A percentile compares a stretch with the other conserved stretches of the same genome.
Conservation (phyloP, 2,329 filamentous ascomycete species). For the Sclerotinia minor region DNA sequence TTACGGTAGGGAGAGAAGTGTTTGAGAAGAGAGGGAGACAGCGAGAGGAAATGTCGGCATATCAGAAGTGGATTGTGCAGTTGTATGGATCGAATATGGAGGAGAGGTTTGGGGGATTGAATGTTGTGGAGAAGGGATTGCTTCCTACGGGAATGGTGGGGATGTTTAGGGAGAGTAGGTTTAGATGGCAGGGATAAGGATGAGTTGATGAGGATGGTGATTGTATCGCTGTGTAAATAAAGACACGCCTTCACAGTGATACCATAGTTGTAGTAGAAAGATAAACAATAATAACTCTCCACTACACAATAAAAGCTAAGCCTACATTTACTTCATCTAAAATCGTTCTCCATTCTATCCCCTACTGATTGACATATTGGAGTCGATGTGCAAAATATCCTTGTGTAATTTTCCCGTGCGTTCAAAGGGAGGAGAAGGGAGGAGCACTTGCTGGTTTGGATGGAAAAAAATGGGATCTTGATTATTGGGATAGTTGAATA, state of each 20-base stretch:
- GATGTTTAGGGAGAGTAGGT: slow-evolving; percentile 43
- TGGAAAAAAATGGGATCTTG: too few relatives aligned
- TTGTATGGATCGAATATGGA: slow-evolving; percentile 45
- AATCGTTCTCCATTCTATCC: too few relatives aligned
- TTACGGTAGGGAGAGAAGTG: neutral
- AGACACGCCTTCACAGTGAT: neutral
- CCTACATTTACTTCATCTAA: too few relatives aligned
- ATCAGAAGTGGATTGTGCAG: slow-evolving; percentile 44
- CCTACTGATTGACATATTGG: too few relatives aligned
- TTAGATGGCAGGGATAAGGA: slow-evolving; percentile 44
- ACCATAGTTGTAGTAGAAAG: neutral
- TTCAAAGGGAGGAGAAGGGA: too few relatives aligned
- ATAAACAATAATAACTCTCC: neutral
- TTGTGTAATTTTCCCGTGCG: too few relatives aligned
- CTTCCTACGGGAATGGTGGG: slow-evolving; percentile 45
- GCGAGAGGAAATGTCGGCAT: slow-evolving; percentile 27
- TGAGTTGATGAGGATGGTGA: neutral
- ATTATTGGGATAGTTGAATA: too few relatives aligned
- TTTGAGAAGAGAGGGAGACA: neutral
- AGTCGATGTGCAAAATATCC: too few relatives aligned
- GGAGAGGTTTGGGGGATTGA: slow-evolving; percentile 44
- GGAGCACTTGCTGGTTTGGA: too few relatives aligned
- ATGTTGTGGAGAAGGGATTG: slow-evolving; percentile 44
- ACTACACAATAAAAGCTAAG: neutral
- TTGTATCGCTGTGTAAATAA: neutral